These are phyloP conservation scores for Scutellaria barbata DNA, from an alignment of 257 asterid genomes.

Conservation along the genomic window DNA sequence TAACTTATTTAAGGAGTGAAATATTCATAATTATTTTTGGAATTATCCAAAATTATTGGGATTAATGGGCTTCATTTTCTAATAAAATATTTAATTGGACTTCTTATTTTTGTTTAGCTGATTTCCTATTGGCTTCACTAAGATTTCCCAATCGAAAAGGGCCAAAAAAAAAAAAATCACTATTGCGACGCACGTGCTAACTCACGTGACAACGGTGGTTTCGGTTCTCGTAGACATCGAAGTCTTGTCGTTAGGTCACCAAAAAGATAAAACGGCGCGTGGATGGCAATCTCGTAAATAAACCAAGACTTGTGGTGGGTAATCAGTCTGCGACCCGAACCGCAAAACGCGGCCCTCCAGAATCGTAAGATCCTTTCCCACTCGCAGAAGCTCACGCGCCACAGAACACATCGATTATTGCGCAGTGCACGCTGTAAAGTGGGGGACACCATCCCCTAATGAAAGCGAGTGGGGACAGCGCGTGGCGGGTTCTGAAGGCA, in stretches of 20 bases:
- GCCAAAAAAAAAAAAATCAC: not conserved
- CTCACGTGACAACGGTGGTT: conserved; percentile 43
- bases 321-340: conserved; percentile 27
- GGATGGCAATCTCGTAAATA: conserved; percentile 42
- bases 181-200: conserved; percentile 33
- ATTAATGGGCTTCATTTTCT: not conserved
- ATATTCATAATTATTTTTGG: too few relatives aligned
- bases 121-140: too few relatives aligned
- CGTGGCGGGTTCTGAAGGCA: conserved; percentile 46
- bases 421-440: conserved; percentile 45
- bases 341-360: conserved; percentile 48
- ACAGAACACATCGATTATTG: conserved; percentile 39
- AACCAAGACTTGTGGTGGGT: conserved; percentile 6
- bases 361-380: conserved; percentile 1
- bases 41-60: too few relatives aligned
- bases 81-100: not conserved
- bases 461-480: conserved; percentile 65
- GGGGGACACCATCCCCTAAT: conserved; percentile 29
- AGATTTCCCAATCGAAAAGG: too few relatives aligned
- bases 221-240: conserved; percentile 23
- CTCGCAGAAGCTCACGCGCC: conserved; percentile 54
- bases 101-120: too few relatives aligned
- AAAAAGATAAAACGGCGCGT: conserved; percentile 34
- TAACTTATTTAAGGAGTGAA: too few relatives aligned
- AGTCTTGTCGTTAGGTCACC: conserved; percentile 39